Evolutionary conservation across 1,139 yeast genomes (phyloP), one percentile per base, ranked within the genome.

Genomic region (Nakaseomyces kungkrabaensis): DNA sequence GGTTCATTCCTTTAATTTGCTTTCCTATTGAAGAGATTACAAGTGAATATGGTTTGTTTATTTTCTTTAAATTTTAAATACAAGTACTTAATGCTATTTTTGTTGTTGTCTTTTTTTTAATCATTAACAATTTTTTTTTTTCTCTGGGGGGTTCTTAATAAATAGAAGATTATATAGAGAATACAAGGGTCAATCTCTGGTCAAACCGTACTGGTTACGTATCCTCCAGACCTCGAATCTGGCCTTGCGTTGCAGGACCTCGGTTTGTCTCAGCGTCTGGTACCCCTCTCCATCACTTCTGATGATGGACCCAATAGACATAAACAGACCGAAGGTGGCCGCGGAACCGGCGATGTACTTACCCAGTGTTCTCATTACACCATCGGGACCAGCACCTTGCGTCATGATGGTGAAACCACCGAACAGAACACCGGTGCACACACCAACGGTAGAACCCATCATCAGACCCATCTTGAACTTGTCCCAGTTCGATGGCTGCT

Each of bases 361-460:
- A 50, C 98, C 98, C 63, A 94, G 73, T 5, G 97, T 90, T 72
- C 96, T 83, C 82, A 92, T 85, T 53, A 88, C 88, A 51, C 99
- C 99, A 63, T 88, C 86, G 49, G 98, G 97, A n/a, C 98, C 99
- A 17, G 96, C 90, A 13, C 99, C 99, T 58, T 86, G 82, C 53
- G 90, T 94, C 60, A 88, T 71, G 56, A 94, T 85, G 53, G 97
- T 85, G 63, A 87, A 82, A 29, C 96, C 95, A 54, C 97, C 97
- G 66, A 92, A 92, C 59, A 92, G 73, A 48, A 92, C 86, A 53
- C 98, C 98, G 44, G 92, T 90, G 65, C 95, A 94, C 22, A 90
- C 95, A 53, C 98, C 98, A 33, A 89, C 97, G 27, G 96, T 83
- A 46, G 92, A 78, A 51, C 98, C 98, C 97, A 92, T 94, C 72